Evolutionary conservation across 176 grass and related monocot genomes (phyloP).

Genomic region (Triticum dicoccoides): DNA sequence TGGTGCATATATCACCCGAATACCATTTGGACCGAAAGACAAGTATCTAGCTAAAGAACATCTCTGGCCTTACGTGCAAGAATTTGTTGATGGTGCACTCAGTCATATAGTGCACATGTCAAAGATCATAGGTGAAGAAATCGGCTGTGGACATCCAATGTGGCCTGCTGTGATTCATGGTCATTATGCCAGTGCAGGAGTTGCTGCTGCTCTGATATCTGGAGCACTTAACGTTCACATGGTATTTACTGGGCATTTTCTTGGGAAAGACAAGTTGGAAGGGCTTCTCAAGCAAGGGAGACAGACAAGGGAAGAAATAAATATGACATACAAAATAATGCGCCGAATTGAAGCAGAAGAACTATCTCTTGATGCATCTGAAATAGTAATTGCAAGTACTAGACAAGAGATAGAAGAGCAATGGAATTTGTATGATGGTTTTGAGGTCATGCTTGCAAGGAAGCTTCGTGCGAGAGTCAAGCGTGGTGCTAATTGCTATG

Average conservation of each 20-base stretch:
- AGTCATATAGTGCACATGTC: constrained; percentile 71
- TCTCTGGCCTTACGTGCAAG: constrained; percentile 81
- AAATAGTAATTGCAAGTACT: constrained; percentile 80
- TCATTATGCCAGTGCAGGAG: constrained; percentile 83
- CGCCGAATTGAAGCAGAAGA: constrained; percentile 79
- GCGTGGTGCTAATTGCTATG: constrained; percentile 65
- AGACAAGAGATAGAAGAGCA: constrained; percentile 88
- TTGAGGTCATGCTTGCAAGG: constrained; percentile 74
- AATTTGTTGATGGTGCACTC: constrained; percentile 87
- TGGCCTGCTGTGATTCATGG: constrained; percentile 88
- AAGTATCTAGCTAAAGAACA: constrained; percentile 79
- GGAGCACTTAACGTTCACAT: constrained; percentile 81
- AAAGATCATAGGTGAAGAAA: constrained; percentile 68
- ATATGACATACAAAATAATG: constrained; percentile 84
- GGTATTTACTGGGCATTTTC: constrained; percentile 84
- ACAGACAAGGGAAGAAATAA: constrained; percentile 82
- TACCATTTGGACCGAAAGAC: constrained; percentile 85
- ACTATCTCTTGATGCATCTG: constrained; percentile 72
- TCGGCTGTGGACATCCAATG: constrained; percentile 37
- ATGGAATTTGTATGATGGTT: constrained; percentile 87
- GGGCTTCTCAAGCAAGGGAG: constrained; percentile 77
- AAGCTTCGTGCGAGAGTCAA: constrained; percentile 64
- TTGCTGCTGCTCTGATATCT: constrained; percentile 67
- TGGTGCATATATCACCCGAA: constrained; percentile 73
- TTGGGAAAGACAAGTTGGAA: constrained; percentile 84